phyloP scores from a whole-genome alignment of 768 basidiomycete genomes.

The Gymnopilus dilepis region DNA sequence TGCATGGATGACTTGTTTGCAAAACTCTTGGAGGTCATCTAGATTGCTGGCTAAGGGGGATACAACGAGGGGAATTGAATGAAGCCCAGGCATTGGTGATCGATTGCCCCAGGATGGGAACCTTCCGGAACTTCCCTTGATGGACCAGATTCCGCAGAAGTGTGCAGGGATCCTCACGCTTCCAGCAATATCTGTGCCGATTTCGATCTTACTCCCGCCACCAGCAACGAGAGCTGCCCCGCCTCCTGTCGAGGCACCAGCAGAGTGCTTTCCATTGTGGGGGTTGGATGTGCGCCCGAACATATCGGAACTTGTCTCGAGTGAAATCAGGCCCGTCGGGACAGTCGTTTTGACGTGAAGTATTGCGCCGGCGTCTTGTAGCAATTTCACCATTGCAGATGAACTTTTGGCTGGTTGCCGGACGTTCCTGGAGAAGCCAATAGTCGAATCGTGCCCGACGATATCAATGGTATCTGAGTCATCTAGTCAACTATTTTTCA shows the following conservation, averaged over 20 bases:
- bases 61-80: constrained; percentile 56
- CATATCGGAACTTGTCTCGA: constrained; percentile 63
- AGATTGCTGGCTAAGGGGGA: constrained; percentile 69
- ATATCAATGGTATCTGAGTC: constrained; percentile 51
- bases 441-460: constrained; percentile 61
- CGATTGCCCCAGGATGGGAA: constrained; percentile 58
- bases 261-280: constrained; percentile 53
- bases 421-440: constrained; percentile 61
- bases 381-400: constrained; percentile 58
- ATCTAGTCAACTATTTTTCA: no score
- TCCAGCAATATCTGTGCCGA: constrained; percentile 78
- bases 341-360: constrained; percentile 68
- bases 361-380: constrained; percentile 68
- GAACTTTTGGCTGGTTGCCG: constrained; percentile 50
- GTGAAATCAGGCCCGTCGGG: constrained; percentile 58
- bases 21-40: constrained; percentile 67
- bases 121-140: constrained; percentile 64
- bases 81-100: constrained; percentile 57
- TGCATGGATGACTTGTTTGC: constrained; percentile 62
- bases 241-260: constrained; percentile 74
- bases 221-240: constrained; percentile 70
- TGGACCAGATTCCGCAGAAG: constrained; percentile 71
- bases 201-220: constrained; percentile 68
- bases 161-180: constrained; percentile 76
- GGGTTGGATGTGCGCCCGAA: constrained; percentile 71